A percentile compares a stretch with the other conserved stretches of the same genome.
These are phyloP conservation scores for Rhynchospora tenuis DNA, from an alignment of 176 grass and related monocot species.

Conservation along the genomic window DNA sequence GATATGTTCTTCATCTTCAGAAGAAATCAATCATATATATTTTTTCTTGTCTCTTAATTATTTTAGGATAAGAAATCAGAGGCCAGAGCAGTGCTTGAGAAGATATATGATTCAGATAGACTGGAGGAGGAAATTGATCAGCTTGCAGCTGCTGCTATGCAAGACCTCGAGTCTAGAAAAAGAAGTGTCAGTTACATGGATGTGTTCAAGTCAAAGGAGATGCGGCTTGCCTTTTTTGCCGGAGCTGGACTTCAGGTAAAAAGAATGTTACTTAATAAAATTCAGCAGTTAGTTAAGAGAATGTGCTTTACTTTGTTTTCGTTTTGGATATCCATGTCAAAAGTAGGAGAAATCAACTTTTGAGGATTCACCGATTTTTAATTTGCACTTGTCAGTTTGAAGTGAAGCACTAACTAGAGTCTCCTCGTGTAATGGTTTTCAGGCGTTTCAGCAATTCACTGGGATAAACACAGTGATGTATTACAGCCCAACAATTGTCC, in stretches of 20 bases:
- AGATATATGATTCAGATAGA: conserved; percentile 65
- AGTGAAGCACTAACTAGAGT: not conserved
- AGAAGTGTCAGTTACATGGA: conserved; percentile 49
- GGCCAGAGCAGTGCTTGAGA: conserved; percentile 63
- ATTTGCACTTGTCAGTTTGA: not conserved
- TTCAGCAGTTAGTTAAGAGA: not conserved
- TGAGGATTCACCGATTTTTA: not conserved
- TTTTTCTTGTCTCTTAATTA: not conserved
- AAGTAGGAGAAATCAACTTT: not conserved
- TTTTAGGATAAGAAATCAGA: conserved; percentile 75
- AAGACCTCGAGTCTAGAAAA: conserved; percentile 48
- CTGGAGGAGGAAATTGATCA: conserved; percentile 78
- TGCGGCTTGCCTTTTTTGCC: conserved; percentile 80
- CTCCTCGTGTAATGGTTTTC: not conserved
- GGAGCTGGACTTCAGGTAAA: conserved; percentile 94
- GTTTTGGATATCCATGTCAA: not conserved
- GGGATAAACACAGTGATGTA: conserved; percentile 99
- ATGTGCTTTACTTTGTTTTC: not conserved
- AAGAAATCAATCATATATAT: not conserved
- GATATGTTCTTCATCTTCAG: not conserved
- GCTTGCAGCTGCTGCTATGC: conserved; percentile 59
- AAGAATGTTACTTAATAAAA: not conserved
- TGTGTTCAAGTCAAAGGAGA: conserved; percentile 78
- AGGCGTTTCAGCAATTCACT: conserved; percentile 97
- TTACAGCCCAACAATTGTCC: conserved; percentile 86